A percentile compares a stretch with the other conserved stretches of the same genome.
Evolutionary conservation across 192 early-diverging fungal species (phyloP).

Genomic region (Diversispora epigaea): DNA sequence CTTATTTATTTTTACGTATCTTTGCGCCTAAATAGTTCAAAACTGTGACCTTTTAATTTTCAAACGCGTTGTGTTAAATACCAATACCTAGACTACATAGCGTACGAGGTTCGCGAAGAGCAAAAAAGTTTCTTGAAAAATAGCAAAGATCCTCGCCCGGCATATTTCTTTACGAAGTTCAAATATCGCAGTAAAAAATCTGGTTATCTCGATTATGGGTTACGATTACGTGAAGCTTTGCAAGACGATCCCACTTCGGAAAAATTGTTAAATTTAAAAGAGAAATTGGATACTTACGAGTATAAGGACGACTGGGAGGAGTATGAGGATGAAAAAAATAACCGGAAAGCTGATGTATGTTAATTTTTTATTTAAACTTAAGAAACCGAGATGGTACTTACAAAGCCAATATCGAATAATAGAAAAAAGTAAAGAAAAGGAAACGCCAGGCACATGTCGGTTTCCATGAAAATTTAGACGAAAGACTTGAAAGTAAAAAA

Average conservation of each 20-base stretch:
- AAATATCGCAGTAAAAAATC: background rate
- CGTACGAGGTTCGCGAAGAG: background rate
- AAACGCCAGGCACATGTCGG: background rate
- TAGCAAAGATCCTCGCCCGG: background rate
- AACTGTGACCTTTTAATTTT: too few species aligned
- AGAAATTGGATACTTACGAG: background rate
- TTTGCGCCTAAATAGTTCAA: too few species aligned
- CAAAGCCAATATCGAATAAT: conserved; percentile 2
- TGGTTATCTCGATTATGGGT: background rate
- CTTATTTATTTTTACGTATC: too few species aligned
- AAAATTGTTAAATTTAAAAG: conserved; percentile 8
- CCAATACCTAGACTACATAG: too few species aligned
- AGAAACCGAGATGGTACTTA: background rate
- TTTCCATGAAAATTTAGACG: background rate
- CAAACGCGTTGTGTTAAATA: too few species aligned
- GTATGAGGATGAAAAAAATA: background rate
- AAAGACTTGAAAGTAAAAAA: background rate
- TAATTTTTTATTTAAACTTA: conserved; percentile 6
- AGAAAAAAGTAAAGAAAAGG: conserved; percentile 6
- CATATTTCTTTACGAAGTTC: background rate
- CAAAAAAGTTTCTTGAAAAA: conserved; percentile 11
- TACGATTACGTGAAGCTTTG: background rate
- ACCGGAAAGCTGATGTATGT: background rate
- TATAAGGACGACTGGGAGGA: background rate
- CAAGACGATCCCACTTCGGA: background rate